phyloP scores from a whole-genome alignment of 768 basidiomycete species.

The Russula ochroleuca region DNA sequence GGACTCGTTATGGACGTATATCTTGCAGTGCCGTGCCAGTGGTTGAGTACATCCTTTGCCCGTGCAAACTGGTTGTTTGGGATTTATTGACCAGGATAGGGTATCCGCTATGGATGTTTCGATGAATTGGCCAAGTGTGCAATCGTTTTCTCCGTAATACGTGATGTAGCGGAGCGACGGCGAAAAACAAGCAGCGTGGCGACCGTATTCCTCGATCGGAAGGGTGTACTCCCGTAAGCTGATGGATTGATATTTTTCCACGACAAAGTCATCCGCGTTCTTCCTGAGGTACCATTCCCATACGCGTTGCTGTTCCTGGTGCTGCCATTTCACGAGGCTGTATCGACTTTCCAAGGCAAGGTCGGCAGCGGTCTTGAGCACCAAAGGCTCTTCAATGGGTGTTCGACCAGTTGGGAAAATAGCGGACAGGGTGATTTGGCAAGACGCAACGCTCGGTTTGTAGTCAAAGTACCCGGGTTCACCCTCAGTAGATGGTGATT shows the following conservation, averaged over 20 bases:
- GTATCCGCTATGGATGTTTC: slow-evolving; percentile 71
- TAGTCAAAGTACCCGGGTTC: slow-evolving; percentile 44
- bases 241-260: slow-evolving; percentile 91
- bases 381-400: slow-evolving; percentile 37
- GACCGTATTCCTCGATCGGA: slow-evolving; percentile 63
- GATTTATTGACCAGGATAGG: slow-evolving; percentile 62
- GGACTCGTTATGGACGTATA: slow-evolving; percentile 88
- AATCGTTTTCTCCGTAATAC: slow-evolving; percentile 92
- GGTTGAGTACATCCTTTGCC: slow-evolving; percentile 84
- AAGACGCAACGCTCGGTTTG: slow-evolving; percentile 33
- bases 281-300: slow-evolving; percentile 96
- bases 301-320: slow-evolving; percentile 81
- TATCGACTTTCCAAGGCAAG: slow-evolving; percentile 72
- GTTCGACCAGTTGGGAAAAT: slow-evolving; percentile 34
- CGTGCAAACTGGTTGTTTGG: slow-evolving; percentile 65
- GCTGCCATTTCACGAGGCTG: slow-evolving; percentile 66
- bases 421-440: slow-evolving; percentile 30
- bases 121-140: slow-evolving; percentile 90
- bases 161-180: slow-evolving; percentile 69
- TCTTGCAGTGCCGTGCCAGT: slow-evolving; percentile 75
- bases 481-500: slow-evolving; percentile 28
- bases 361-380: slow-evolving; percentile 61
- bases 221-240: slow-evolving; percentile 74
- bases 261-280: slow-evolving; percentile 79
- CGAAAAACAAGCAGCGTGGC: slow-evolving; percentile 71